Base-by-base conservation (phyloP, 306 rosid genomes). In the Cotoneaster glaucophyllus region DNA sequence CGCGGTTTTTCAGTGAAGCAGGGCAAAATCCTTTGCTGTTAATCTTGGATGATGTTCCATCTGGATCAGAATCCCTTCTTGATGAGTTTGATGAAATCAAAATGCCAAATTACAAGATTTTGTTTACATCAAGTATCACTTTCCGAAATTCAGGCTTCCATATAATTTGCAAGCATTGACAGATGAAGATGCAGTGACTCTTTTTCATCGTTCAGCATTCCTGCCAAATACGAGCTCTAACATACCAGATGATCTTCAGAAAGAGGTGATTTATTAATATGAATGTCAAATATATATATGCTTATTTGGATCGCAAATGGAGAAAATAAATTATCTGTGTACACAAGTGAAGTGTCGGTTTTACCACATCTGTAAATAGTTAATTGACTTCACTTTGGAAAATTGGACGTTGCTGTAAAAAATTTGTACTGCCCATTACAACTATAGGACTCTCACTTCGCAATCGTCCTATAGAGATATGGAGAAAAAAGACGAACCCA, bases 371-470 rank as follows among this genome's bases (percentile, higher is more conserved):
- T 63, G 39, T 18, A 29, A 29, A 29, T 29, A 7, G 29, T 53
- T 31, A 28, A n/a, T 22, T 13, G 44, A 50, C 56, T 21, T 70
- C 43, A 50, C 3, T 52, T 50, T 11, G 62, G 19, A 50, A 3
- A 28, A 2, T 43, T 84, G 44, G 64, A 66, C 66, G 59, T 74
- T 70, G 80, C 14, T 86, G 90, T 22, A 43, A 82, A 18, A 84
- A 84, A 37, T 84, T 80, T 31, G 91, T 90, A 9, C 69, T 88
- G 50, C 93, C 85, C 6, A 83, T 90, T 67, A 56, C 7, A 65
- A 81, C 79, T 25, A 71, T 21, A 10, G 92, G 86, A 5, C 37
- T 59, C 57, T 87, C 92, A 45, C 82, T 85, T 3, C 26, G 80
- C 3, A 45, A 79, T 34, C 22, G 64, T 57, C 4, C 50, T 3